Evolutionary conservation across 257 asterid species (phyloP).

Genomic region (Solanum sejunctum): DNA sequence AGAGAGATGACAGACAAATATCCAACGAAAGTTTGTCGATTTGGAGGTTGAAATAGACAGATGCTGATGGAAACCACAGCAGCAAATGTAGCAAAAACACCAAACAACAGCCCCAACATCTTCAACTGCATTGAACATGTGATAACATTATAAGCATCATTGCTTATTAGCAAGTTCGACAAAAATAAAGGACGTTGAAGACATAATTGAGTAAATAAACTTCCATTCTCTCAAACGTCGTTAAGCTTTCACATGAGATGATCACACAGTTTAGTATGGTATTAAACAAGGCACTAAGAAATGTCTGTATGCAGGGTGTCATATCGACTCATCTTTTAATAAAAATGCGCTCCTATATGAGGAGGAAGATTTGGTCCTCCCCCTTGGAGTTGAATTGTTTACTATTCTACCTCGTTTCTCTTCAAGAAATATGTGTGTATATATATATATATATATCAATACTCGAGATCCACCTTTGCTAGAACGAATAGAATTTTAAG

Average conservation of each 20-base stretch:
- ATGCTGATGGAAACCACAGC: conserved; percentile 38
- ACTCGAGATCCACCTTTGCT: not conserved
- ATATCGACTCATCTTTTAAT: not conserved
- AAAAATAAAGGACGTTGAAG: not conserved
- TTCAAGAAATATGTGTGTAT: not conserved
- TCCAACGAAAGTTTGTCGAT: conserved; percentile 64
- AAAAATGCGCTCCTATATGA: not conserved
- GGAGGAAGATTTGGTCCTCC: too few species aligned
- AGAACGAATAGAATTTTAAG: too few species aligned
- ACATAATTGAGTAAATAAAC: conserved; percentile 26
- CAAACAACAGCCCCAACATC: conserved; percentile 20
- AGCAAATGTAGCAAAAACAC: conserved; percentile 41
- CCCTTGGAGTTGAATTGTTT: not conserved
- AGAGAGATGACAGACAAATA: conserved; percentile 54
- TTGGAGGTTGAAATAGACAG: conserved; percentile 43
- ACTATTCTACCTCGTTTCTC: not conserved
- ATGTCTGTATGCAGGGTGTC: not conserved
- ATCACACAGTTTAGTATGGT: not conserved
- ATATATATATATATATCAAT: not conserved
- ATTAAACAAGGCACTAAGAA: not conserved
- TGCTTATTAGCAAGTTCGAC: conserved; percentile 25
- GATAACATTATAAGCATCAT: too few species aligned
- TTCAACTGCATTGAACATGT: conserved; percentile 13
- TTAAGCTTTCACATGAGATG: not conserved
- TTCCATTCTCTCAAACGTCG: not conserved